Evolutionary conservation across 2,329 filamentous ascomycete genomes (phyloP).

Genomic region (Apiospora arundinis): DNA sequence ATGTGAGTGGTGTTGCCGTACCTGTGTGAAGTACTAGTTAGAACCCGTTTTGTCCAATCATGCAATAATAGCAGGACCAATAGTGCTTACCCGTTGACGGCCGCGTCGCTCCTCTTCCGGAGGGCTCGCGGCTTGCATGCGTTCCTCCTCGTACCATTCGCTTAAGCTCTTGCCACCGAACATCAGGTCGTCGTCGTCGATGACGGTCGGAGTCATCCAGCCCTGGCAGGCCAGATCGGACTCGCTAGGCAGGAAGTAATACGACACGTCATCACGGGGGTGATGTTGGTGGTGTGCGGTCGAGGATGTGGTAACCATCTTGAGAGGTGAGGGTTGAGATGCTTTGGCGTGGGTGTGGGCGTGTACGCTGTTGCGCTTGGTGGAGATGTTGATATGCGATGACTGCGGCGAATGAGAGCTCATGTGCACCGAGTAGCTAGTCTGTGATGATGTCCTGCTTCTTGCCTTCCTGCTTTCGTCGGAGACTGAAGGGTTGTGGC

Average conservation of each 20-base stretch:
- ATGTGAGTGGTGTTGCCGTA: conserved; percentile 34
- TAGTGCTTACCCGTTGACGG: conserved; percentile 43
- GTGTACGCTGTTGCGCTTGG: conserved; percentile 22
- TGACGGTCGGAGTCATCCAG: conserved; percentile 62
- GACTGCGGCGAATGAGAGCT: conserved; percentile 24
- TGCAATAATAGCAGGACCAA: background rate
- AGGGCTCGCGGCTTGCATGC: conserved; percentile 50
- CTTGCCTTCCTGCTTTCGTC: conserved; percentile 37
- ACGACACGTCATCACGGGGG: conserved; percentile 35
- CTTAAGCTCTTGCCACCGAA: conserved; percentile 66
- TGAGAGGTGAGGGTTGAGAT: conserved; percentile 40
- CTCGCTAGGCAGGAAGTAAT: conserved; percentile 39
- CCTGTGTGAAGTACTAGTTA: conserved; percentile 28
- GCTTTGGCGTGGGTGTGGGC: conserved; percentile 29
- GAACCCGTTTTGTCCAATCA: background rate
- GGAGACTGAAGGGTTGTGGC: conserved; percentile 36
- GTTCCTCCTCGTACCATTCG: conserved; percentile 66
- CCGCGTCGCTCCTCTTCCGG: conserved; percentile 50
- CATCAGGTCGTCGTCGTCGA: conserved; percentile 66
- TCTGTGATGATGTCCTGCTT: conserved; percentile 35
- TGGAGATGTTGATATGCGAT: conserved; percentile 20
- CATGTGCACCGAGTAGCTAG: conserved; percentile 27
- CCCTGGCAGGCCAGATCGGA: conserved; percentile 34
- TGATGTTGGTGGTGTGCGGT: conserved; percentile 27
- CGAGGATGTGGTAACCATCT: conserved; percentile 41